Evolutionary conservation across 306 rosid species (phyloP).

Genomic region (Vachellia pachyceras): DNA sequence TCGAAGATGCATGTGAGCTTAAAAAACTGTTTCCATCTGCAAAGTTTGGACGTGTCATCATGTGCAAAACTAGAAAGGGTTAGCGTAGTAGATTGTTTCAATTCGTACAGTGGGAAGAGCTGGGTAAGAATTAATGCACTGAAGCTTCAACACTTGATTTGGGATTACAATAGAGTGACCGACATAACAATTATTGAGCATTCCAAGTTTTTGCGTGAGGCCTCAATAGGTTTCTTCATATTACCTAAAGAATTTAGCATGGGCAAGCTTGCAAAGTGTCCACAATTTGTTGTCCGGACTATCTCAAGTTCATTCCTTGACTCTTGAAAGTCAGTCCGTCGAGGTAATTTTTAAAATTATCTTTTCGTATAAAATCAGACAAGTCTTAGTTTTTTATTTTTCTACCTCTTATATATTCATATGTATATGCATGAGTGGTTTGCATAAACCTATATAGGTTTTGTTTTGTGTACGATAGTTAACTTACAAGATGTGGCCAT

Average conservation of each 20-base stretch:
- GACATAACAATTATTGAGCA: conserved; percentile 43
- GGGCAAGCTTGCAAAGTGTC: conserved; percentile 59
- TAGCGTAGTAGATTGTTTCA: conserved; percentile 60
- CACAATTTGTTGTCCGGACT: conserved; percentile 58
- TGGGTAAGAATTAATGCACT: conserved; percentile 63
- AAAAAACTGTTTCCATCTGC: conserved; percentile 58
- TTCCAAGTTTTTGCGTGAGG: conserved; percentile 56
- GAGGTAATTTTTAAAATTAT: conserved; percentile 56
- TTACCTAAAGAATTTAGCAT: conserved; percentile 40
- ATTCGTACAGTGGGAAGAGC: conserved; percentile 47
- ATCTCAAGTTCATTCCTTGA: conserved; percentile 56
- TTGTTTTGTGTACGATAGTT: too few relatives aligned
- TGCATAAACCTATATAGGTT: too few relatives aligned
- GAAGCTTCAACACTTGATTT: conserved; percentile 45
- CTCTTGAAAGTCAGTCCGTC: conserved; percentile 55
- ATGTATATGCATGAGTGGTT: too few relatives aligned
- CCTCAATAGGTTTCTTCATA: conserved; percentile 51
- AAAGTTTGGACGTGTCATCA: conserved; percentile 57
- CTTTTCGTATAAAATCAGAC: background rate
- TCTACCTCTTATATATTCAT: background rate
- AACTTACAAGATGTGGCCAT: background rate
- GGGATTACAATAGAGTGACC: conserved; percentile 63
- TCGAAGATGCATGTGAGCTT: conserved; percentile 59
- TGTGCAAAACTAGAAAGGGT: conserved; percentile 50
- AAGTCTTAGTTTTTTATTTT: background rate